Evolutionary conservation across 208 protist species (phyloP).

Genomic region (Leishmania lainsoni): DNA sequence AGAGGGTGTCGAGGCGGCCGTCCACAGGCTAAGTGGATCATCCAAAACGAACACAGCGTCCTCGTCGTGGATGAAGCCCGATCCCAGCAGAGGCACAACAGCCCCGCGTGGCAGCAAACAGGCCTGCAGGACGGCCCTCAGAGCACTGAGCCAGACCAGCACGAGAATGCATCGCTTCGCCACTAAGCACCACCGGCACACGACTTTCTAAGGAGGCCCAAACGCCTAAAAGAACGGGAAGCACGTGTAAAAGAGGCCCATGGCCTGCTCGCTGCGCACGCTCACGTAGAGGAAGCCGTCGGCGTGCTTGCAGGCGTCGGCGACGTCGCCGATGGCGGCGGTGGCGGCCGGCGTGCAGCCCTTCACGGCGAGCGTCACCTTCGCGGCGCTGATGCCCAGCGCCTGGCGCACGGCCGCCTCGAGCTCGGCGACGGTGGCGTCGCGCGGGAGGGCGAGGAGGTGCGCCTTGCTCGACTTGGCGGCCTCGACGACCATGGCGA

Average conservation of each 20-base stretch:
- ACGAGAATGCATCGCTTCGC: too few relatives aligned
- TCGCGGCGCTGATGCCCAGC: constrained; percentile 8
- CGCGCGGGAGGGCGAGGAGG: constrained; percentile 28
- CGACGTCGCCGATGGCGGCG: constrained; percentile 17
- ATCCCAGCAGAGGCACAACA: too few relatives aligned
- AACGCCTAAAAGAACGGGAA: too few relatives aligned
- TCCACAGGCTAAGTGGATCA: too few relatives aligned
- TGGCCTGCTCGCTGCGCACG: constrained; percentile 6
- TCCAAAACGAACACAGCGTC: too few relatives aligned
- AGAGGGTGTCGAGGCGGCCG: too few relatives aligned
- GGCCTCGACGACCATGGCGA: constrained; percentile 26
- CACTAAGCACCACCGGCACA: too few relatives aligned
- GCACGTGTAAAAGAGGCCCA: neutral
- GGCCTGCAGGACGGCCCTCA: too few relatives aligned
- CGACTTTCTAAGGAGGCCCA: too few relatives aligned
- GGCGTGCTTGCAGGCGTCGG: constrained; percentile 6
- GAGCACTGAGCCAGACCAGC: too few relatives aligned
- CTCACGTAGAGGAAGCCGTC: constrained; percentile 19
- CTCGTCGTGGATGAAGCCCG: too few relatives aligned
- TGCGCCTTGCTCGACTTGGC: constrained; percentile 23
- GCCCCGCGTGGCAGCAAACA: too few relatives aligned
- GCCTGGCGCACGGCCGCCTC: constrained; percentile 13
- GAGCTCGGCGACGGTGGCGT: constrained; percentile 25
- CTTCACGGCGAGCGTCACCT: constrained; percentile 27
- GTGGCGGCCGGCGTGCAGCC: constrained; percentile 27